Evolutionary conservation across 805 yeast genomes (phyloP).

Genomic region (Lipomyces yamanashiensis): DNA sequence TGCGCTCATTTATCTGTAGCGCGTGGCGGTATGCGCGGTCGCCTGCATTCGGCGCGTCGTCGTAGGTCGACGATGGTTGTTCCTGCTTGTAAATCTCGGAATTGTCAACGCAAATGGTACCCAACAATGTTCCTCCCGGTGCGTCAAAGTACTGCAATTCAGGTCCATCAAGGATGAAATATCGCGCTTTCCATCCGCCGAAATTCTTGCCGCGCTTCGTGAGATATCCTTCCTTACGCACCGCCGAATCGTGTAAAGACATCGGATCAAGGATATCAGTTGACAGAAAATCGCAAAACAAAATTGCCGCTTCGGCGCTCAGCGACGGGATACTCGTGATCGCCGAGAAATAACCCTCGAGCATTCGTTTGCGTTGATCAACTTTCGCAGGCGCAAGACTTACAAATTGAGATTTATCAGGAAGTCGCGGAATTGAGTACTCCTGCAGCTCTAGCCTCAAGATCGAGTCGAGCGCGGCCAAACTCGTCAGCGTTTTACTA

Average conservation of each 20-base stretch:
- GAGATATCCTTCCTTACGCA: conserved; percentile 65
- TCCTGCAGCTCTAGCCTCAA: conserved; percentile 56
- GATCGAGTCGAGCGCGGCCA: conserved; percentile 64
- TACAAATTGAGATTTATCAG: conserved; percentile 63
- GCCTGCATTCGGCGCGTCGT: conserved; percentile 9
- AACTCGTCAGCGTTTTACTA: conserved; percentile 63
- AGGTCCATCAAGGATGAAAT: conserved; percentile 69
- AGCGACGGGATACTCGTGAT: conserved; percentile 62
- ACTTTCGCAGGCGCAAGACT: conserved; percentile 67
- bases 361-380: conserved; percentile 59
- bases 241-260: conserved; percentile 50
- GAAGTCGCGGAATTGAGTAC: conserved; percentile 60
- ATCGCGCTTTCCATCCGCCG: conserved; percentile 71
- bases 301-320: conserved; percentile 56
- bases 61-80: conserved; percentile 12
- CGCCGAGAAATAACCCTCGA: conserved; percentile 64
- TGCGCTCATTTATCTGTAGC: conserved; percentile 54
- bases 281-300: conserved; percentile 68
- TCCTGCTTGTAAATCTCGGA: conserved; percentile 51
- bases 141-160: conserved; percentile 60
- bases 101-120: conserved; percentile 55
- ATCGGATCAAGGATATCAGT: conserved; percentile 66
- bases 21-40: conserved; percentile 58
- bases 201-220: conserved; percentile 68
- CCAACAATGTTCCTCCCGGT: conserved; percentile 60